Base-by-base conservation (phyloP, 2,329 filamentous ascomycete species). In the Whalleya microplaca region DNA sequence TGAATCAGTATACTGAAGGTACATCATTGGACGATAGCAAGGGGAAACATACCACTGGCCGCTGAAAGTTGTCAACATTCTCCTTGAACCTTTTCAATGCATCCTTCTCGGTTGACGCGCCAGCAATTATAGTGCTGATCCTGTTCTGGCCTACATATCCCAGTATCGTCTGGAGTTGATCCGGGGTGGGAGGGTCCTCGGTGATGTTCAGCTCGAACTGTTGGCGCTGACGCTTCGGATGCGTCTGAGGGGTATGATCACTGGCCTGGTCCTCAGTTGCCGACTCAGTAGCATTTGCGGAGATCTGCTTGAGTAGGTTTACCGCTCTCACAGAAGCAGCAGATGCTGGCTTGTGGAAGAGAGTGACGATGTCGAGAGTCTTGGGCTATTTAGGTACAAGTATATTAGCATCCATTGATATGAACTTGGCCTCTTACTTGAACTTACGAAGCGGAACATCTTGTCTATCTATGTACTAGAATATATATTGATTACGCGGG, bases 171-270 rank as follows among this genome's bases (percentile, higher is more conserved):
- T 85, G 84, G 57, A 96, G 79, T 75, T 96, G 93, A 69, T 94
- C 91, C 41, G 80, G 71, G 0, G 95, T 99, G 1, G 95, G 95
- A 19, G 86, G 77, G 0, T 84, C 83, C 71, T 95, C 92, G 56
- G 90, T 91, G 41, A 96, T 83, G 66, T 96, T 88, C 54, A 98
- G 84, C 69, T 97, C 88, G 75, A 98, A 99, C 49, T 93, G 86
- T 48, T 84, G 80, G 61, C 78, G 86, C 70, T 56, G 76, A 67
- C 74, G 65, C 23, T 72, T 69, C 23, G 73, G 65, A 42, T 82
- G 76, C 45, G 81, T 83, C 73, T 92, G 86, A 10, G 78, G 72
- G 10, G 80, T 70, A 71, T 89, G 84, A 62, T 88, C 84, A 72
- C 84, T 85, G 43, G 90, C 88, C 73, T 92, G 89, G 71, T 93